Evolutionary conservation across 2,329 filamentous ascomycete species (phyloP), one percentile per base, ranked within the genome.

Genomic region (Alternaria brassicae): DNA sequence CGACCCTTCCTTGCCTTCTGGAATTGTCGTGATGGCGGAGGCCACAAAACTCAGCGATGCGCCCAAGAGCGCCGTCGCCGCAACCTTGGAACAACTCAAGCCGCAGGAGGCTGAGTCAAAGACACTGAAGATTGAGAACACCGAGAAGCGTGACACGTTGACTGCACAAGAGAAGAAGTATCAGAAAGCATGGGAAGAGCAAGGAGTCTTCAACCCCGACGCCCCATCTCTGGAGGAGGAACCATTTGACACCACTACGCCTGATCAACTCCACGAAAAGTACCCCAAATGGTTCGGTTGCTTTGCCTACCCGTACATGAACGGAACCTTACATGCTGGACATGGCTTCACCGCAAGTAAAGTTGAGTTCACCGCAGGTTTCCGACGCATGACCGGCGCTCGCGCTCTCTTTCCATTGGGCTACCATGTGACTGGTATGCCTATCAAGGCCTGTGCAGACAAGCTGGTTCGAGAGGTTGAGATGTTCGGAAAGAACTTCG

Each of bases 401-500:
- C 86, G 90, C 53, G 85, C 89, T 57, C 83, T 98, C 53, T 97
- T 95, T 77, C 95, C 95, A 57, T 89, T 95, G 74, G 95, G 94
- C 30, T 99, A 93, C 82, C 95, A 99, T 83, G 92, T 91, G 81
- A 98, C 94, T 0, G 95, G 95, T 71, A 96, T 99, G 90, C 72
- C 75, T 8, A 99, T 99, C 83, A 97, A 97, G 61, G 93, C 95
- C 6, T 96, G 92, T 73, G 93, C 95, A 54, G 94, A 99, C 83
- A 98, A 98, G 84, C 87, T 99, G 44, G 88, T 90, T 59, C 88
- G 92, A 63, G 95, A 99, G 81, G 89, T 98, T 56, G 88, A 91
- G 79, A 84, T 90, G 81, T 99, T 98, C 73, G 95, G 95, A 21
- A 81, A 90, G 75, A 88, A 93, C 72, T 98, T 98, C 64, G 89